Base-by-base conservation (phyloP, 2,329 filamentous ascomycete genomes). In the Ceratocystis albifundus region DNA sequence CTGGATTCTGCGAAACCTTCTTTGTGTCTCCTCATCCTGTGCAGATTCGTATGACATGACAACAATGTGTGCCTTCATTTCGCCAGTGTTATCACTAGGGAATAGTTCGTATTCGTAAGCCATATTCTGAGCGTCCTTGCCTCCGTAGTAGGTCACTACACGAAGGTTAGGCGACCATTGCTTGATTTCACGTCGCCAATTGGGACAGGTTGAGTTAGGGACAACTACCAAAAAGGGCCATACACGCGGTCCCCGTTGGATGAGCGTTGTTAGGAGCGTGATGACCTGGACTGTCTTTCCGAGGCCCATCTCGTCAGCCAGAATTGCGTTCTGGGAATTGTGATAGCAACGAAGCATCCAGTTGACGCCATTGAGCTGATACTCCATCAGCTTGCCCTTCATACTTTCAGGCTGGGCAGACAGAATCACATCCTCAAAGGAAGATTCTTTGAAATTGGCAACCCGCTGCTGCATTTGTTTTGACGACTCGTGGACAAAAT, bases 301-400 rank as follows among this genome's bases (percentile, higher is more conserved):
- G 1, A 99, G 83, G 50, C 94, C 94, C 94, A 99, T 99, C 73
- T 99, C 94, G 73, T 99, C 94, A 0, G 94, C 94, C 5, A 97
- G 82, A 67, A 97, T 93, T 32, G 91, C 88, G 72, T 94, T 97
- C 72, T 89, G 86, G 70, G 86, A 81, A 63, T 83, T 80, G 71
- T 91, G 88, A 80, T 90, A 97, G 73, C 94, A 94, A 74, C 89
- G 92, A 68, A 96, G 87, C 1, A 99, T 82, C 92, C 94, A 99
- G 72, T 97, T 96, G 64, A 96, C 79, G 22, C 94, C 94, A 68
- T 96, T 89, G 57, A 95, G 77, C 74, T 99, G 94, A 72, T 99
- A 97, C 44, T 85, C 84, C 92, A 97, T 97, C 67, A 97, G 79
- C 70, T 91, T 84, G 28, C 92, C 91, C 41, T 83, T 83, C 6